Base-by-base conservation (phyloP, 495 filamentous ascomycete genomes). In the Thermochaetoides thermophila region DNA sequence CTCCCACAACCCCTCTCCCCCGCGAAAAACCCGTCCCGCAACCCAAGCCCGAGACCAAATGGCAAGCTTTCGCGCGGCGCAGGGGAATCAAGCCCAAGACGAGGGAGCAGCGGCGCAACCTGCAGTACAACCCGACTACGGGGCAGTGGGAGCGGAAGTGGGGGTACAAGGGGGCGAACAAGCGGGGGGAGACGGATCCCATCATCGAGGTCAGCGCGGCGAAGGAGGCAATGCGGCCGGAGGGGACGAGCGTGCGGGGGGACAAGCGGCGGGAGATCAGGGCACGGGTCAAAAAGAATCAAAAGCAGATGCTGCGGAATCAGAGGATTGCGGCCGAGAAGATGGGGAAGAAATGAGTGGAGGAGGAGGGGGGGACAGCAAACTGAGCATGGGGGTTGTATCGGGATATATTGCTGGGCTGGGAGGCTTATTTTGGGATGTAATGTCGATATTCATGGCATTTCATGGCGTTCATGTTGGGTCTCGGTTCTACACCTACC, bases 1-100 rank as follows among this genome's bases (percentile, higher is more conserved):
- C 69, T 0, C 60, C 76, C 0, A 58, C 68, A 3, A 87, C 75
- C 1, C 49, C 64, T 0, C 61, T 94, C 0, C 89, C 89, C 4
- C 78, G 89, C 31, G 84, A 91, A 57, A 97, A 97, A 63, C 80
- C 83, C 3, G 58, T 95, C 0, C 89, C 89, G 1, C 62, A 66
- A 17, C 67, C 73, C 31, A 92, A 85, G 61, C 58, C 73, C 16
- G 76, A 75, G 34, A 95, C 89, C 29, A 92, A 83, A 52, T 97
- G 89, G 89, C 75, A 89, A 54, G 71, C 76, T 30, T 97, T 97
- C 60, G 89, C 89, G 13, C 76, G 74, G 60, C 92, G 87, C 69
- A 89, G 93, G 61, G 91, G 89, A 18, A 95, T 97, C 52, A 73
- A 78, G 60, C 66, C 76, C 41, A 84, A 84, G 66, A 74, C 73